These are phyloP conservation scores for Pseudodiploospora longispora DNA, from an alignment of 2,329 filamentous ascomycete genomes.

Conservation along the genomic window DNA sequence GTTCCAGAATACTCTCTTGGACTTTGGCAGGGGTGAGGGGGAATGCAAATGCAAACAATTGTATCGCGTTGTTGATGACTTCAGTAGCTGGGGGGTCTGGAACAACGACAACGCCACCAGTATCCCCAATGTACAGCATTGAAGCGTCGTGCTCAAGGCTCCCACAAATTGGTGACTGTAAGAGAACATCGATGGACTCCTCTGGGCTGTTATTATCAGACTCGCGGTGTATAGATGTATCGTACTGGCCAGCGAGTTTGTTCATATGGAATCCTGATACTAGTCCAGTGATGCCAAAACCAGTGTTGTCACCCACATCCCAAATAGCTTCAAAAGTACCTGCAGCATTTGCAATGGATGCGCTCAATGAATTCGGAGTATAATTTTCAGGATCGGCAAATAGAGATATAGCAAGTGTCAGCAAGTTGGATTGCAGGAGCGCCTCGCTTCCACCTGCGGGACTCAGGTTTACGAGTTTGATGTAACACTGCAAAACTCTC, in stretches of 20 bases:
- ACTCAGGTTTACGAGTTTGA: slow-evolving; percentile 81
- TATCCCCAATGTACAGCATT: slow-evolving; percentile 57
- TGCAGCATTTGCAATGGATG: slow-evolving; percentile 83
- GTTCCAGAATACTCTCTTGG: slow-evolving; percentile 92
- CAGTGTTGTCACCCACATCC: slow-evolving; percentile 91
- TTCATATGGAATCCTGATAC: slow-evolving; percentile 69
- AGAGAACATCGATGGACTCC: slow-evolving; percentile 51
- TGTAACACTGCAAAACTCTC: slow-evolving; percentile 89
- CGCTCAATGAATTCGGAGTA: slow-evolving; percentile 73
- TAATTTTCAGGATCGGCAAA: slow-evolving; percentile 93
- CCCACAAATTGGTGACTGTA: slow-evolving; percentile 67
- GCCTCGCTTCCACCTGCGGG: slow-evolving; percentile 78
- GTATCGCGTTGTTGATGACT: slow-evolving; percentile 89
- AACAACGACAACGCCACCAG: slow-evolving; percentile 33
- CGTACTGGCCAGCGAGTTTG: slow-evolving; percentile 61
- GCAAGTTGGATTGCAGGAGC: slow-evolving; percentile 80
- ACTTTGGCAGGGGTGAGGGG: slow-evolving; percentile 84
- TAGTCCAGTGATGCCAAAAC: slow-evolving; percentile 85
- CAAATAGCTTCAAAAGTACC: slow-evolving; percentile 89
- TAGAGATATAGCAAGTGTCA: slow-evolving; percentile 81
- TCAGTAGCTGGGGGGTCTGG: slow-evolving; percentile 84
- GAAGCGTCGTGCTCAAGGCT: slow-evolving; percentile 87
- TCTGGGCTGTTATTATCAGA: slow-evolving; percentile 53
- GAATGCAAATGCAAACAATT: slow-evolving; percentile 84
- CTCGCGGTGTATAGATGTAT: slow-evolving; percentile 34